Percentiles rank a stretch among this genome's conserved stretches.
Conservation (phyloP, 1,139 yeast genomes). For the Geotrichum histeridarum region DNA sequence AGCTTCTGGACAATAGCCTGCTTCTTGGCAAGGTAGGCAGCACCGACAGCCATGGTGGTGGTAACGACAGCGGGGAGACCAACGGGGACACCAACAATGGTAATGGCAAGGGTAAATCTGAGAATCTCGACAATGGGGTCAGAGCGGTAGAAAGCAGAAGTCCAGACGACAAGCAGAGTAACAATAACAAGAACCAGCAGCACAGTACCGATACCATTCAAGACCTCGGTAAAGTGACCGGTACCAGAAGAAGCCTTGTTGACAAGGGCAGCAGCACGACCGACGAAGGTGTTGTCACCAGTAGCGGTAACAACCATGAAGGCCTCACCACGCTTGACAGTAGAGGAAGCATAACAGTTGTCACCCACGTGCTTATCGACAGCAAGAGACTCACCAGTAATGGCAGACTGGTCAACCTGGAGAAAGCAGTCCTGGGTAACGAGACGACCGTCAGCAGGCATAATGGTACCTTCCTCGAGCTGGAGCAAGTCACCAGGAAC, state of each 20-base stretch:
- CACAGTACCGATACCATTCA: slow-evolving; percentile 95
- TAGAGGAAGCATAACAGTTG: slow-evolving; percentile 85
- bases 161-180: slow-evolving; percentile 87
- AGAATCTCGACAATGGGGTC: slow-evolving; percentile 82
- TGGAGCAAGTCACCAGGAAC: slow-evolving; percentile 79
- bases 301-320: slow-evolving; percentile 93
- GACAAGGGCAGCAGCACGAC: slow-evolving; percentile 95
- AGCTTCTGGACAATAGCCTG: slow-evolving; percentile 97
- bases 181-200: slow-evolving; percentile 83
- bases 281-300: slow-evolving; percentile 89
- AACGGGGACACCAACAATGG: slow-evolving; percentile 99
- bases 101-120: slow-evolving; percentile 88
- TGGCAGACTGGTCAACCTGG: slow-evolving; percentile 96
- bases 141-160: slow-evolving; percentile 93
- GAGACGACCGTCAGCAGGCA: slow-evolving; percentile 90
- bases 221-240: slow-evolving; percentile 97
- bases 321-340: slow-evolving; percentile 96
- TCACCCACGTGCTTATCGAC: slow-evolving; percentile 91
- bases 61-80: slow-evolving; percentile 99
- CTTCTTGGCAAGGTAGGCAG: slow-evolving; percentile 97
- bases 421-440: slow-evolving; percentile 83
- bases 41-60: slow-evolving; percentile 99
- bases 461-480: slow-evolving; percentile 74
- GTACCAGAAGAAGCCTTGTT: slow-evolving; percentile 90
- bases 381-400: slow-evolving; percentile 97